phyloP scores from a whole-genome alignment of 2,329 filamentous ascomycete genomes.

The Xylaria sp. region DNA sequence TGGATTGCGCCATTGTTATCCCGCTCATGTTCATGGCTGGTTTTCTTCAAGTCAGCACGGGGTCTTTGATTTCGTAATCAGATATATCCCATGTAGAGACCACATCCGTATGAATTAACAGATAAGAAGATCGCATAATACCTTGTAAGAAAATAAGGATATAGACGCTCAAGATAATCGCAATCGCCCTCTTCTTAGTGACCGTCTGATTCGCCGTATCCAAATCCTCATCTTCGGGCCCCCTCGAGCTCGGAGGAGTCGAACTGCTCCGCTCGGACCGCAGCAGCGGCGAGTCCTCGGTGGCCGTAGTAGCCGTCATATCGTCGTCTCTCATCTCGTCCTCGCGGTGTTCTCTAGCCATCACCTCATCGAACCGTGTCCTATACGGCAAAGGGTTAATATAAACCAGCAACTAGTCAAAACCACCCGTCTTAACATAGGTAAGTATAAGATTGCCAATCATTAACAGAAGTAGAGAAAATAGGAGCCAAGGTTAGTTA shows the following conservation, averaged over 20 bases:
- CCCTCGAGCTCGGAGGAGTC: constrained; percentile 1
- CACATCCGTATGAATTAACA: background rate
- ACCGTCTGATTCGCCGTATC: constrained; percentile 47
- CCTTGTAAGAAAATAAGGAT: constrained; percentile 69
- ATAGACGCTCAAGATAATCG: constrained; percentile 64
- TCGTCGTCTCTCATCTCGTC: constrained; percentile 21
- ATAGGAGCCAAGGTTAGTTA: too few relatives aligned
- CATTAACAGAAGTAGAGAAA: background rate
- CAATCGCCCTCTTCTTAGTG: constrained; percentile 50
- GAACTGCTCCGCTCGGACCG: constrained; percentile 34
- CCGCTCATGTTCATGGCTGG: constrained; percentile 77
- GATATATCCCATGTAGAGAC: background rate
- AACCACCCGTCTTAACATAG: background rate
- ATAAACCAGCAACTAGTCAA: background rate
- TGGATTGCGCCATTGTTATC: constrained; percentile 82
- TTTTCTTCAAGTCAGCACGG: constrained; percentile 3
- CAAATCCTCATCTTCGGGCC: constrained; percentile 36
- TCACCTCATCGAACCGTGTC: background rate
- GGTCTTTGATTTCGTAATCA: background rate
- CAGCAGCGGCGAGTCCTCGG: constrained; percentile 47
- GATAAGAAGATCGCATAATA: constrained; percentile 41
- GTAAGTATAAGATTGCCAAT: background rate
- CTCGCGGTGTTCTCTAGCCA: background rate
- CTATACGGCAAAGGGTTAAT: background rate
- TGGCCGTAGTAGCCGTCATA: constrained; percentile 23